Evolutionary conservation across 352 stramenopile species (phyloP).

Genomic region (Aphanomyces astaci): DNA sequence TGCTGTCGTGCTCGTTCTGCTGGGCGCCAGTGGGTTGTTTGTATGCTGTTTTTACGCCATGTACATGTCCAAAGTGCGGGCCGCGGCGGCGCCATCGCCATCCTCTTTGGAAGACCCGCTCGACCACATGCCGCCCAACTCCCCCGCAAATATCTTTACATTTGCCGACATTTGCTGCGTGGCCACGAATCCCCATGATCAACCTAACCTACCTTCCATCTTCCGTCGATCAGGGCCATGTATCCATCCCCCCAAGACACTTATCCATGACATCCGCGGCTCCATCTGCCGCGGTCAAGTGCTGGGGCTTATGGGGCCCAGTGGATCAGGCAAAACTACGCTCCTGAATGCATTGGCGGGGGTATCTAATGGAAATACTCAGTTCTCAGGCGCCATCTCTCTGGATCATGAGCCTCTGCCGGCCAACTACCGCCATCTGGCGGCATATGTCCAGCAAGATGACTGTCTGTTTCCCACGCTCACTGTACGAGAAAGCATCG

Average conservation of each 20-base stretch:
- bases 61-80: conserved; percentile 18
- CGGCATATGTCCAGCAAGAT: conserved; percentile 85
- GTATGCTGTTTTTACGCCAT: conserved; percentile 28
- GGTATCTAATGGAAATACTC: conserved; percentile 52
- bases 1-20: conserved; percentile 28
- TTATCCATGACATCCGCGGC: conserved; percentile 56
- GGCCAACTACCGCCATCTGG: conserved; percentile 58
- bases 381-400: conserved; percentile 45
- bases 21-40: conserved; percentile 28
- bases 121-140: neutral
- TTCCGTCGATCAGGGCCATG: no score
- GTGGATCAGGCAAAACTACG: conserved; percentile 77
- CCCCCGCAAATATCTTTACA: neutral
- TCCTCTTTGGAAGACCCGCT: conserved; percentile 6
- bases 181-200: neutral
- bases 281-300: conserved; percentile 48
- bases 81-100: conserved; percentile 30
- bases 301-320: conserved; percentile 61
- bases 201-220: no score
- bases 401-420: conserved; percentile 52
- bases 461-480: conserved; percentile 74
- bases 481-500: conserved; percentile 76
- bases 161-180: neutral
- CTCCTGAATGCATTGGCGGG: conserved; percentile 67
- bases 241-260: conserved; percentile 28